Base-by-base conservation (phyloP, 305 asterid species). In the Rubia peregrina region DNA sequence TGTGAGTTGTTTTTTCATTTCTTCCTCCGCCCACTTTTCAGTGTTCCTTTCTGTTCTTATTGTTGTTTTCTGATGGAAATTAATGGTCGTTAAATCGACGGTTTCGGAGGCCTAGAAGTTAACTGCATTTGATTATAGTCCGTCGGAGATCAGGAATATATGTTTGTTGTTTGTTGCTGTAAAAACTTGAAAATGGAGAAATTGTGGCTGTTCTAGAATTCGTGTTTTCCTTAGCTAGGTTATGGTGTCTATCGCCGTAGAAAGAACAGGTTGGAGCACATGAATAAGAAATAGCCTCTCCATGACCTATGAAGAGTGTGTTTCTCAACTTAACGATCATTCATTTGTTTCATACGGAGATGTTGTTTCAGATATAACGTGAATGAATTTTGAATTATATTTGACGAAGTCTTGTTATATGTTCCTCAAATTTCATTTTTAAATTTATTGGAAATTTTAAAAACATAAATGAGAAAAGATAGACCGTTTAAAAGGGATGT, bases 1-100 rank as follows among this genome's bases (percentile, higher is more conserved):
- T 16, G 98, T 93, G 72, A 85, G 88, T 77, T 0, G 13, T 38
- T 61, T 69, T 16, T 57, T 13, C 17, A 16, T 41, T 9, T 46
- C 41, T 9, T n/a, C 8, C 17, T 7, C 17, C n/a, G 6, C 57
- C 59, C 61, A 42, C 4, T 14, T 57, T 62, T 36, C 4, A 16
- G 19, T 16, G 17, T 14, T 61, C 19, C 19, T 61, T 26, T 11
- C 9, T 60, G 17, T 60, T 60, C 43, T 33, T 36, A 0, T 16
- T 62, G n/a, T 62, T 33, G n/a, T 62, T 33, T 16, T 13, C 41
- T 36, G 9, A 36, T 36, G 44, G 44, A 61, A 6, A 0, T 33
- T 43, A 59, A 59, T 59, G 64, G 22, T 59, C 6, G 16, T 13
- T 14, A 41, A 62, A 14, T 62, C 44, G 22, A 7, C 40, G 19